Percentiles rank a stretch among this genome's conserved stretches.
Conservation (phyloP, 2,329 filamentous ascomycete species). For the Phialophora verrucosa region DNA sequence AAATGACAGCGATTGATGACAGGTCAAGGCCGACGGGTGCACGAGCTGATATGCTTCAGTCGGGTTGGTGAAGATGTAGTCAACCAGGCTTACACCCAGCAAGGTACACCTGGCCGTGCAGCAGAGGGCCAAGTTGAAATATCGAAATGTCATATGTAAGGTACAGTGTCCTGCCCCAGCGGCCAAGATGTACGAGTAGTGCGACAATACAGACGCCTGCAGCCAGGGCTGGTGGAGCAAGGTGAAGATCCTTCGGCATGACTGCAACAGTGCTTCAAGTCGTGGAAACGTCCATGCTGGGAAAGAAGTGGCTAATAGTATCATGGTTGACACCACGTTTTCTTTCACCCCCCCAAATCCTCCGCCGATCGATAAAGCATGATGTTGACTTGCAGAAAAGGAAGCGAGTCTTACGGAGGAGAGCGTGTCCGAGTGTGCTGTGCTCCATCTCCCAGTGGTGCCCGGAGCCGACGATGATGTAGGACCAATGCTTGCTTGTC, state of each 20-base stretch:
- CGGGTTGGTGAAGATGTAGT: not conserved
- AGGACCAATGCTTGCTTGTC: not conserved
- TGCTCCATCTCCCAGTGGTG: not conserved
- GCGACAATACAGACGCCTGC: not conserved
- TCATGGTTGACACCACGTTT: not conserved
- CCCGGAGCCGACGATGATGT: not conserved
- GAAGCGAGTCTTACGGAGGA: not conserved
- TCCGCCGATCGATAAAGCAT: too few species aligned
- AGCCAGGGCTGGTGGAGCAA: constrained; percentile 8
- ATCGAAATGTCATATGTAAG: constrained; percentile 13
- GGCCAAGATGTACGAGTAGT: constrained; percentile 1
- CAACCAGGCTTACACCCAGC: not conserved
- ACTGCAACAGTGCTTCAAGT: not conserved
- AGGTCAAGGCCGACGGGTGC: not conserved
- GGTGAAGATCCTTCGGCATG: constrained; percentile 2
- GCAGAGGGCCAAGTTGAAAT: not conserved
- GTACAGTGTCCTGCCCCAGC: constrained; percentile 1
- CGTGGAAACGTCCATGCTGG: not conserved
- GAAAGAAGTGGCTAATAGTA: constrained; percentile 1
- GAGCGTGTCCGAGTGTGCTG: too few species aligned
- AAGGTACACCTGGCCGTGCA: constrained; percentile 3
- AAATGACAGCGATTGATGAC: not conserved
- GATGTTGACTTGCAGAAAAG: not conserved
- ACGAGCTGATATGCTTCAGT: not conserved
- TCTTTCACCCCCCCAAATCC: not conserved